A percentile compares a stretch with the other conserved stretches of the same genome.
phyloP scores from a whole-genome alignment of 768 basidiomycete genomes.

The Leccinum sublutescens region DNA sequence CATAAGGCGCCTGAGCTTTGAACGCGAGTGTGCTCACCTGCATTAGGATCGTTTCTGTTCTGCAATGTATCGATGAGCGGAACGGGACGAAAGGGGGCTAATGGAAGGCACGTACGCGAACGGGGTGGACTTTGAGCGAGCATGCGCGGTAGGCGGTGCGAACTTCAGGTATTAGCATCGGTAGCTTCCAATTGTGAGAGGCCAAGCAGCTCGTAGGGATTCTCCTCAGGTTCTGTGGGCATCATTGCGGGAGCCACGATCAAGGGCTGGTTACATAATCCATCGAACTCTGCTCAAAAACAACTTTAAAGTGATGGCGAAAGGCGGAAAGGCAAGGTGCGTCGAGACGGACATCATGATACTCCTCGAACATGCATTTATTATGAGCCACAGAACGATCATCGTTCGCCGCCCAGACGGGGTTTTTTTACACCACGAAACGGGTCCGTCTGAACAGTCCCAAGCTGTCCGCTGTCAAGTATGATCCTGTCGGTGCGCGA shows the following conservation, averaged over 20 bases:
- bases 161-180: slow-evolving; percentile 60
- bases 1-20: not conserved
- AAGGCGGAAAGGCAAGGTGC: slow-evolving; percentile 61
- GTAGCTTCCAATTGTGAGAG: slow-evolving; percentile 57
- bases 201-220: slow-evolving; percentile 72
- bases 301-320: slow-evolving; percentile 44
- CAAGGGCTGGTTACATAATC: slow-evolving; percentile 7
- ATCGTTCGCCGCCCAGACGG: slow-evolving; percentile 90
- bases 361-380: not conserved
- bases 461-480: slow-evolving; percentile 88
- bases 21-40: slow-evolving; percentile 41
- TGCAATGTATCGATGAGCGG: slow-evolving; percentile 28
- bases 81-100: slow-evolving; percentile 16
- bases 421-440: slow-evolving; percentile 86
- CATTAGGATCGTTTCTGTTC: slow-evolving; percentile 81
- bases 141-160: slow-evolving; percentile 74
- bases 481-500: slow-evolving; percentile 78
- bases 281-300: not conserved
- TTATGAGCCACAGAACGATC: slow-evolving; percentile 54
- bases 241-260: slow-evolving; percentile 24
- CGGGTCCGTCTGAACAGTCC: slow-evolving; percentile 65
- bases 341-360: not conserved
- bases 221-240: slow-evolving; percentile 51
- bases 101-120: slow-evolving; percentile 54
- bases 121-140: slow-evolving; percentile 85